Conservation (phyloP, 2,329 filamentous ascomycete species). For the Annulohypoxylon truncatum region DNA sequence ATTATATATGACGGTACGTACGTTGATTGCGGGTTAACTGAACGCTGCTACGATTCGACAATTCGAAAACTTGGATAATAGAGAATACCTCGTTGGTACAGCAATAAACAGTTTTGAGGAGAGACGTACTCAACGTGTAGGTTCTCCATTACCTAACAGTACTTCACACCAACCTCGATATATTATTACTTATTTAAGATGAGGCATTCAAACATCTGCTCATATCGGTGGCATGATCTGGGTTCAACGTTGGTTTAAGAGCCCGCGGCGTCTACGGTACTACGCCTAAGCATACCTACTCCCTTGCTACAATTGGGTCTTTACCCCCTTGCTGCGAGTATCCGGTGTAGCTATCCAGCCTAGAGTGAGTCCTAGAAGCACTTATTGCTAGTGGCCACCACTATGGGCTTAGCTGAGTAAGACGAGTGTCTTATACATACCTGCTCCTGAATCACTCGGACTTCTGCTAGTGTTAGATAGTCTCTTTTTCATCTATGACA, state of each 20-base stretch:
- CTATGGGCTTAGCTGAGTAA: too few relatives aligned
- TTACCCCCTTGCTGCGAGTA: too few relatives aligned
- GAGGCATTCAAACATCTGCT: not conserved
- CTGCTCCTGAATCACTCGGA: too few relatives aligned
- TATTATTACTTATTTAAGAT: not conserved
- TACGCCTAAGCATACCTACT: not conserved
- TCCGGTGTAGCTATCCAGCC: too few relatives aligned
- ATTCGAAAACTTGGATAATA: not conserved
- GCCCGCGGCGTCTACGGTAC: not conserved
- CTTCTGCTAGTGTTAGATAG: too few relatives aligned
- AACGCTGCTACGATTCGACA: not conserved
- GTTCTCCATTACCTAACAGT: not conserved
- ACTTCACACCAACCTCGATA: not conserved
- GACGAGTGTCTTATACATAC: too few relatives aligned
- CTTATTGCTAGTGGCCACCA: too few relatives aligned
- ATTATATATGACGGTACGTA: not conserved
- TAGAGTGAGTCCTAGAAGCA: too few relatives aligned
- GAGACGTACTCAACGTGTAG: not conserved
- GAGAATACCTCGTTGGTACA: not conserved
- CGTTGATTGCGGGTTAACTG: not conserved
- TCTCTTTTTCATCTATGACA: too few relatives aligned
- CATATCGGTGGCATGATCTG: not conserved
- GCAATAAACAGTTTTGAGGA: not conserved
- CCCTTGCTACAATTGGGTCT: too few relatives aligned
- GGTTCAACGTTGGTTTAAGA: not conserved